phyloP scores from a whole-genome alignment of 2,329 filamentous ascomycete species.

The Diaporthe nobilis region DNA sequence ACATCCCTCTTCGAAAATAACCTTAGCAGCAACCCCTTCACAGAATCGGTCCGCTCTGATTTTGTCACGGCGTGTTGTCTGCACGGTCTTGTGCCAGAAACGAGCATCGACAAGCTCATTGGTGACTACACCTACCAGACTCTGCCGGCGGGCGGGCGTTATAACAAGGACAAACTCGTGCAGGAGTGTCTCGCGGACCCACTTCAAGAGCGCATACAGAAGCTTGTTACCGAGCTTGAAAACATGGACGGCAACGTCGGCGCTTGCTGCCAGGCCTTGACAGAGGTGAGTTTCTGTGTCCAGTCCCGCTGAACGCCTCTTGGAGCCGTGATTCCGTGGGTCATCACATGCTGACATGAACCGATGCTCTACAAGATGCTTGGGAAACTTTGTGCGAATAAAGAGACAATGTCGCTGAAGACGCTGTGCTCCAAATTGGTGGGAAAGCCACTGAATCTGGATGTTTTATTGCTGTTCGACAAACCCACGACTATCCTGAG shows the following conservation, averaged over 20 bases:
- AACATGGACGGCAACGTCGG: conserved; percentile 93
- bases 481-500: conserved; percentile 78
- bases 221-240: conserved; percentile 85
- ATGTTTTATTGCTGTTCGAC: conserved; percentile 83
- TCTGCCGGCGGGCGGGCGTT: conserved; percentile 80
- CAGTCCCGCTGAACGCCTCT: background rate
- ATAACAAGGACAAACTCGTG: conserved; percentile 83
- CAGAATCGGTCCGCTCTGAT: conserved; percentile 74
- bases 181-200: conserved; percentile 82
- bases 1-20: conserved; percentile 72
- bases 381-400: conserved; percentile 76
- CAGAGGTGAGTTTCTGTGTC: conserved; percentile 67
- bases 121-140: conserved; percentile 88
- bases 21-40: conserved; percentile 69
- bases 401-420: conserved; percentile 86
- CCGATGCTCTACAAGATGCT: conserved; percentile 66
- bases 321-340: no score
- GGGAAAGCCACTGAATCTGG: conserved; percentile 78
- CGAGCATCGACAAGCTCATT: conserved; percentile 83
- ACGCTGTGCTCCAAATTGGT: conserved; percentile 80
- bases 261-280: conserved; percentile 83
- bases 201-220: conserved; percentile 81
- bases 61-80: conserved; percentile 93
- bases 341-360: conserved; percentile 11
- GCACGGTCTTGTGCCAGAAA: conserved; percentile 85